Conservation (phyloP, 306 rosid species). For the Rosa multiflora region DNA sequence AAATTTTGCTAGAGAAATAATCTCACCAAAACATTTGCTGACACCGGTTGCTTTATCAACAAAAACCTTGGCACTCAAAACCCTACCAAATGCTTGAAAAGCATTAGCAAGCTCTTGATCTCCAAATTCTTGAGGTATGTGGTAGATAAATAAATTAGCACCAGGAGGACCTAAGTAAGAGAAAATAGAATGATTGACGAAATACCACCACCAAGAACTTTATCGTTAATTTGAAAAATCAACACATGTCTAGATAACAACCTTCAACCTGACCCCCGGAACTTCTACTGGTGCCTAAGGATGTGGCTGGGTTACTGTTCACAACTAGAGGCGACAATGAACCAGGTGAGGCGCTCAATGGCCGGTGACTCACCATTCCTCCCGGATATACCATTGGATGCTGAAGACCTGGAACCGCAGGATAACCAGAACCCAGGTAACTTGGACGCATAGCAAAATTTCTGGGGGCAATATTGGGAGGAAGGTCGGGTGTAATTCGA, state of each 20-base stretch:
- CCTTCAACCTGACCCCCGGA: slow-evolving; percentile 91
- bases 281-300: slow-evolving; percentile 62
- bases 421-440: slow-evolving; percentile 73
- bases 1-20: slow-evolving; percentile 10
- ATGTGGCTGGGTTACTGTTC: slow-evolving; percentile 49
- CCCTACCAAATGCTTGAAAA: slow-evolving; percentile 88
- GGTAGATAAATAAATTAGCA: slow-evolving; percentile 96
- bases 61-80: slow-evolving; percentile 94
- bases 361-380: slow-evolving; percentile 79
- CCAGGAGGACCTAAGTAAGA: slow-evolving; percentile 85
- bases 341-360: slow-evolving; percentile 64
- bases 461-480: slow-evolving; percentile 65
- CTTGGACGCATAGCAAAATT: slow-evolving; percentile 69
- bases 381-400: slow-evolving; percentile 80
- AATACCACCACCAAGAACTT: slow-evolving; percentile 26
- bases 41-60: slow-evolving; percentile 97
- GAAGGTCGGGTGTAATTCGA: slow-evolving; percentile 58
- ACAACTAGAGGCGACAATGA: slow-evolving; percentile 63
- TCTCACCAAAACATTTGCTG: slow-evolving; percentile 99
- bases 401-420: slow-evolving; percentile 76
- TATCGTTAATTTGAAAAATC: not conserved
- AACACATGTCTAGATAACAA: slow-evolving; percentile 34
- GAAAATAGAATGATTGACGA: slow-evolving; percentile 34
- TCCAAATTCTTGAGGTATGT: slow-evolving; percentile 98
- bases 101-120: slow-evolving; percentile 85